Base-by-base conservation (phyloP, 805 yeast species). In the Brettanomyces nanus region DNA sequence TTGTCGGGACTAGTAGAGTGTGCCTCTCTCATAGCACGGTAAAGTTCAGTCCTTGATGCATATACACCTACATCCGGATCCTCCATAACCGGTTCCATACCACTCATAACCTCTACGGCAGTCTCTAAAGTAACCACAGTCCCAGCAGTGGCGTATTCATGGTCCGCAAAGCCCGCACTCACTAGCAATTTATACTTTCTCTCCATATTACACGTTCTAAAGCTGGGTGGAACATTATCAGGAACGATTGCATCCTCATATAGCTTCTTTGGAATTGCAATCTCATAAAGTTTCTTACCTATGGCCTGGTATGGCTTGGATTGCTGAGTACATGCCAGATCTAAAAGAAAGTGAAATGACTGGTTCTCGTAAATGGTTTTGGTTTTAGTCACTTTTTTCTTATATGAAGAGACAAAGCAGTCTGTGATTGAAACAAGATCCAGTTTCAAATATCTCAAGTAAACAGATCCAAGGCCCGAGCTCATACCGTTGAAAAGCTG, bases 201-300 rank as follows among this genome's bases (percentile, higher is more conserved):
- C 9, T 60, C 49, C 18, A 80, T 64, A 47, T 76, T 77, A 48
- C 84, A 77, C 4, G 77, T 68, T 19, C 51, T 54, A 52, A 80
- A 80, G 15, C 71, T 55, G 2, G 85, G 83, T 2, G 77, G 59
- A 4, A 72, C 56, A 30, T 62, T 46, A 33, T 64, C 68, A 0
- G 82, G 80, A 14, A 74, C 43, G 3, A 58, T 51, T 31, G 73
- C 65, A 42, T 62, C 63, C 19, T 58, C 46, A 42, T 60, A 69
- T 39, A 63, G 52, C 33, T 58, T 48, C 18, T 43, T 44, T 1
- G 77, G 75, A 15, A 71, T 61, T 41, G 66, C 73, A n/a, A 69
- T 43, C 43, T 71, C 75, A 47, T 60, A 65, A 28, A 47, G 33
- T 14, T 50, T 27, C 7, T 39, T 30, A 1, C 53, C 54, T 10